Percentiles rank a stretch among this genome's conserved stretches.
These are phyloP conservation scores for Pyrus bretschneideri DNA, from an alignment of 306 rosid species.

Conservation along the genomic window DNA sequence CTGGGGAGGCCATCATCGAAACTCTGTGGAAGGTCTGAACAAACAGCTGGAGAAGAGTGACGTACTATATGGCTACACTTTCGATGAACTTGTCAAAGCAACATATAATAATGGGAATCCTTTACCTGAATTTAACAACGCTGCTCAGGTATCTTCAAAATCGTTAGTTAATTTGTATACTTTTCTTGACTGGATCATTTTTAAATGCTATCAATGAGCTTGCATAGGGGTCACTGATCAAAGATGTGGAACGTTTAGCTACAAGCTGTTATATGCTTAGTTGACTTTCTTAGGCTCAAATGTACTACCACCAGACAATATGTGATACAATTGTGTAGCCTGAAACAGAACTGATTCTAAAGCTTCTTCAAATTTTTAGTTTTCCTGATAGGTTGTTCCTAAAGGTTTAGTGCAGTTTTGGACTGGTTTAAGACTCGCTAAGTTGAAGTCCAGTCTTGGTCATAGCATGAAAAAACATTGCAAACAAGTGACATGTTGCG, in stretches of 20 bases:
- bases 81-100: slow-evolving; percentile 86
- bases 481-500: not conserved
- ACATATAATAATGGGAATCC: slow-evolving; percentile 93
- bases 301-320: not conserved
- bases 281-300: not conserved
- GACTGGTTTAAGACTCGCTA: not conserved
- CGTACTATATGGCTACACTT: slow-evolving; percentile 64
- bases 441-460: not conserved
- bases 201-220: not conserved
- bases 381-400: not conserved
- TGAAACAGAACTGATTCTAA: not conserved
- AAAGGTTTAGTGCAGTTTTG: not conserved
- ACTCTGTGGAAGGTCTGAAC: slow-evolving; percentile 65
- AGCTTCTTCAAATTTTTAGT: not conserved
- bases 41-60: slow-evolving; percentile 75
- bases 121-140: slow-evolving; percentile 79
- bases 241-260: not conserved
- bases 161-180: slow-evolving; percentile 12
- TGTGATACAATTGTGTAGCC: not conserved
- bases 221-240: not conserved
- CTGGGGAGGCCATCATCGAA: slow-evolving; percentile 81
- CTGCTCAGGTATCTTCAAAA: slow-evolving; percentile 69
- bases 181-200: not conserved
- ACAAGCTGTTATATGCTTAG: not conserved
- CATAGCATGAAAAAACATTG: not conserved